phyloP scores from a whole-genome alignment of 495 filamentous ascomycete genomes.

The Trichoderma virens region DNA sequence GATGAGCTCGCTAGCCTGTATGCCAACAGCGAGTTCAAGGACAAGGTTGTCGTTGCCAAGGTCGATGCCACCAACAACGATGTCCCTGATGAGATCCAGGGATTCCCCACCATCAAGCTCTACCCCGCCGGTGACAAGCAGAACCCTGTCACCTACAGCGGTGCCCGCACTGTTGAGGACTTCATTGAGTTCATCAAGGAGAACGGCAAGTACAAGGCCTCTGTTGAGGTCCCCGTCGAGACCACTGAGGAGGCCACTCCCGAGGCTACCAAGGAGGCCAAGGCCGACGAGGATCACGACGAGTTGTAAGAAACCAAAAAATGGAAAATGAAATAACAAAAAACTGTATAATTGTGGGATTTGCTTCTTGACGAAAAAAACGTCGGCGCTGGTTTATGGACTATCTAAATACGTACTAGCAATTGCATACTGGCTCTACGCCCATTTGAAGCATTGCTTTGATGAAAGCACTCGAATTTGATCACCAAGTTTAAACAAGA shows the following conservation, averaged over 20 bases:
- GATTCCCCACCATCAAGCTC: conserved; percentile 99
- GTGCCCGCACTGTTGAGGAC: conserved; percentile 87
- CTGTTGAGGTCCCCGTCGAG: conserved; percentile 39
- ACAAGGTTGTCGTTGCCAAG: conserved; percentile 92
- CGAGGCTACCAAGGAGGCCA: conserved; percentile 35
- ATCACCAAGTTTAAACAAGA: neutral
- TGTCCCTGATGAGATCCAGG: conserved; percentile 90
- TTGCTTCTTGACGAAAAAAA: conserved; percentile 2
- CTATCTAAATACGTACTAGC: neutral
- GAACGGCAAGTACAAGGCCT: conserved; percentile 80
- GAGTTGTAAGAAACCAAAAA: conserved; percentile 49
- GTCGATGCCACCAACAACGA: conserved; percentile 97
- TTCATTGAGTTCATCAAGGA: conserved; percentile 89
- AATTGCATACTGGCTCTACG: conserved; percentile 1
- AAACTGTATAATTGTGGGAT: conserved; percentile 8
- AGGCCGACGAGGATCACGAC: conserved; percentile 47
- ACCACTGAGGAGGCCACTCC: conserved; percentile 47
- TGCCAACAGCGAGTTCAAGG: conserved; percentile 58
- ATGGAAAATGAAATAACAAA: neutral
- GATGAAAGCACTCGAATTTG: neutral
- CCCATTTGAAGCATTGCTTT: neutral
- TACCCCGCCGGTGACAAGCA: conserved; percentile 87
- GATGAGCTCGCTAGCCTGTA: conserved; percentile 84
- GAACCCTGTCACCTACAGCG: conserved; percentile 76
- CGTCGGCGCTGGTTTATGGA: conserved; percentile 9